A percentile compares a stretch with the other conserved stretches of the same genome.
phyloP scores from a whole-genome alignment of 306 rosid species.

The Rubus idaeus region DNA sequence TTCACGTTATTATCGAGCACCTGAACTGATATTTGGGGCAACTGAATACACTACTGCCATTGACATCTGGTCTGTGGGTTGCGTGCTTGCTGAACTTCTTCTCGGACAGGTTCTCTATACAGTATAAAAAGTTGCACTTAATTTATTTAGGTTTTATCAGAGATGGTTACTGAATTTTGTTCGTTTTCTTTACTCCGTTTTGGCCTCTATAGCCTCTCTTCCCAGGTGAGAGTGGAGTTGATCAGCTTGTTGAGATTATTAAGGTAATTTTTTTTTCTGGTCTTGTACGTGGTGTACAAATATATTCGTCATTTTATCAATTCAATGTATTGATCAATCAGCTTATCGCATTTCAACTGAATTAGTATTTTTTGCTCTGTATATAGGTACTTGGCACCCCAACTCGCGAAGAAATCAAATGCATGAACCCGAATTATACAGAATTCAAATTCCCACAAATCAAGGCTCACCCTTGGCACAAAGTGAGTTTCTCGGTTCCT shows the following conservation, averaged over 20 bases:
- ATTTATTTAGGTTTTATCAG: background rate
- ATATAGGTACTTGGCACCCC: conserved; percentile 67
- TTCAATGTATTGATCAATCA: background rate
- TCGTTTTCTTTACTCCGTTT: conserved; percentile 3
- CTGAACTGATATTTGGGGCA: conserved; percentile 73
- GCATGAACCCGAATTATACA: conserved; percentile 74
- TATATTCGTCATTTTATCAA: background rate
- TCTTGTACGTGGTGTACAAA: conserved; percentile 1
- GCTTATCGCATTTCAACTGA: background rate
- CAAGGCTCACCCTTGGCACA: conserved; percentile 62
- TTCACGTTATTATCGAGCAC: conserved; percentile 73
- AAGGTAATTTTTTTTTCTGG: conserved; percentile 39
- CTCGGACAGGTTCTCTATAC: conserved; percentile 58
- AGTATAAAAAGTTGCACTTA: background rate
- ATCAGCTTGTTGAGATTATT: conserved; percentile 76
- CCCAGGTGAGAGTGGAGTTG: conserved; percentile 71
- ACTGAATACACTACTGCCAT: conserved; percentile 73
- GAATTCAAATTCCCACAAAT: conserved; percentile 67
- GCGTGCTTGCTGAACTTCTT: conserved; percentile 64
- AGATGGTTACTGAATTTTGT: background rate
- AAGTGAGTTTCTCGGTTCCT: conserved; percentile 36
- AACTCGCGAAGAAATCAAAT: conserved; percentile 70
- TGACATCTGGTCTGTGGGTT: conserved; percentile 73
- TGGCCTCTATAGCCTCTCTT: conserved; percentile 58
- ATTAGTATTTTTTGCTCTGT: background rate